Conservation (phyloP, 495 filamentous ascomycete species). For the Trypethelium eluteriae region DNA sequence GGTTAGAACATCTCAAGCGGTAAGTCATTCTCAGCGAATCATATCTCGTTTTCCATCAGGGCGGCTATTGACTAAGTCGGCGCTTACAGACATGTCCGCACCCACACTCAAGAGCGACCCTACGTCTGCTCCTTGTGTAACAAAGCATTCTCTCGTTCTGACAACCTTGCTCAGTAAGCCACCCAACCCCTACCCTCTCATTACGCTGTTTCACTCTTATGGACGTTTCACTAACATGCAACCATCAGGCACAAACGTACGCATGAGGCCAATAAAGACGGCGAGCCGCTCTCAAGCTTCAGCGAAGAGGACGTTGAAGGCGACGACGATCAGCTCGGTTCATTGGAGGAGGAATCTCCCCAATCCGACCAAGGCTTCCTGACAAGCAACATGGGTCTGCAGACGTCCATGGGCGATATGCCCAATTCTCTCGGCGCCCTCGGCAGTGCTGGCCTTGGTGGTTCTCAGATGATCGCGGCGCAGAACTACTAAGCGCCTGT, state of each 20-base stretch:
- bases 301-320: conserved; percentile 62
- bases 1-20: conserved; percentile 98
- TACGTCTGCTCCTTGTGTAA: conserved; percentile 95
- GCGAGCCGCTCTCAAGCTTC: conserved; percentile 46
- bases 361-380: conserved; percentile 42
- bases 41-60: conserved; percentile 18
- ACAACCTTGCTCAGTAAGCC: conserved; percentile 90
- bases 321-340: conserved; percentile 69
- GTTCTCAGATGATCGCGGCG: conserved; percentile 29
- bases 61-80: conserved; percentile 46
- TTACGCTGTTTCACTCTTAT: conserved; percentile 18
- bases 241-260: conserved; percentile 78
- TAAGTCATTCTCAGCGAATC: conserved; percentile 44
- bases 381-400: conserved; percentile 36
- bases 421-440: conserved; percentile 24
- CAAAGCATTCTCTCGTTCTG: conserved; percentile 96
- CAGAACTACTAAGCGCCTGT: conserved; percentile 27
- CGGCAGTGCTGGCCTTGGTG: conserved; percentile 20
- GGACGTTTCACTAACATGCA: conserved; percentile 24
- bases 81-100: conserved; percentile 79
- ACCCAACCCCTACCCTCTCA: conserved; percentile 35
- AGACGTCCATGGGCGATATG: conserved; percentile 22
- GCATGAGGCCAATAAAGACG: conserved; percentile 74
- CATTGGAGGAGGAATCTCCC: conserved; percentile 67
- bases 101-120: conserved; percentile 97